Percentiles rank a stretch among this genome's conserved stretches.
Evolutionary conservation across 1,284 basidiomycete genomes (phyloP).

Genomic region (Ganoderma resinaceum): DNA sequence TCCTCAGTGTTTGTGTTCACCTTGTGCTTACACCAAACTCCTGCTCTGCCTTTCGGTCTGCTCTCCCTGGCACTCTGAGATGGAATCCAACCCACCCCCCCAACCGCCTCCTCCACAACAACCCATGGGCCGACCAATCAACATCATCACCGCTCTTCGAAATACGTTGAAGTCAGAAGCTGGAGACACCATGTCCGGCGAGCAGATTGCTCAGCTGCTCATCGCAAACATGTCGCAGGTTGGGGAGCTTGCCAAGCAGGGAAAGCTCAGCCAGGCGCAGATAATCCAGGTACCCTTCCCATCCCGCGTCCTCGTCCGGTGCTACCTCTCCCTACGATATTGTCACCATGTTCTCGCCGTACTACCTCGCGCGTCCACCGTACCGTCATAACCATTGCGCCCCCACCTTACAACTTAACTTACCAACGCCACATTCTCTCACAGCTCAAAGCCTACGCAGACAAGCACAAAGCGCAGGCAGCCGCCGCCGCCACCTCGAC

Average conservation of each 20-base stretch:
- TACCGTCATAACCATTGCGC: background rate
- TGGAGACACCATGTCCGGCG: constrained; percentile 62
- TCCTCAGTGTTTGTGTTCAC: too few species aligned
- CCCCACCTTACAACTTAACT: background rate
- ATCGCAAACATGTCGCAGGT: constrained; percentile 63
- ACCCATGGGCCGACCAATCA: constrained; percentile 18
- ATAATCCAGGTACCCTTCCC: constrained; percentile 59
- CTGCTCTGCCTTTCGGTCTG: background rate
- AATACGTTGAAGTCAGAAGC: constrained; percentile 67
- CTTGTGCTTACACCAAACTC: background rate
- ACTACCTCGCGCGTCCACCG: background rate
- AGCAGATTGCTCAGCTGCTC: constrained; percentile 67
- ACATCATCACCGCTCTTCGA: constrained; percentile 66
- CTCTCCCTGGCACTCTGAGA: background rate
- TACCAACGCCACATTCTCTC: constrained; percentile 13
- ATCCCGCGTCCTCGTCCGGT: background rate
- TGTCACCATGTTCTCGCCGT: background rate
- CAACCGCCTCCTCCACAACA: background rate
- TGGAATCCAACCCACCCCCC: constrained; percentile 14
- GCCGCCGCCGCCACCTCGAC: constrained; percentile 19
- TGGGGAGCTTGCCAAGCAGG: constrained; percentile 70
- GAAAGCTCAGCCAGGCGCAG: constrained; percentile 59
- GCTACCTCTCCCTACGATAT: background rate
- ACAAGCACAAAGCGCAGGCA: constrained; percentile 46
- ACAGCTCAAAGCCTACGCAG: constrained; percentile 58